Base-by-base conservation (phyloP, 2,329 filamentous ascomycete genomes). In the Exophiala bonariae region DNA sequence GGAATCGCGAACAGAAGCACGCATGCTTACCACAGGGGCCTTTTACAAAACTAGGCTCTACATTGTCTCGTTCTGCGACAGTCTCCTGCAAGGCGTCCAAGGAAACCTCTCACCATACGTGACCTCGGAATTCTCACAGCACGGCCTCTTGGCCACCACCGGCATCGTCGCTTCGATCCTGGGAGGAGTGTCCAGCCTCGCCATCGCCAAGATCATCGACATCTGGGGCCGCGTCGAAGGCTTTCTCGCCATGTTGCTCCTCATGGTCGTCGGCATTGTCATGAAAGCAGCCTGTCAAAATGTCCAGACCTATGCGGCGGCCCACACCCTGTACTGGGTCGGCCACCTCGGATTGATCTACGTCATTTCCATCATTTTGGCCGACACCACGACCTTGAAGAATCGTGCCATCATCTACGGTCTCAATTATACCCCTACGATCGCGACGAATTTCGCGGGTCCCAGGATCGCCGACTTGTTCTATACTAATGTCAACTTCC, bases 141-240 rank as follows among this genome's bases (percentile, higher is more conserved):
- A 81, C 55, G 78, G 77, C 1, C 65, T 81, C 41, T 70, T 75
- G 1, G 68, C 77, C 1, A 72, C 76, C 6, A 78, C 77, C 8
- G 61, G 62, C 33, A 74, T 83, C 50, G 69, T 84, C 36, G 67
- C 78, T n/a, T 72, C 63, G 50, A 65, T 82, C 31, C 75, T 84
- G 34, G 74, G 73, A 16, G 81, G 78, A 26, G 66, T 82, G 17
- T 67, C 73, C 48, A 80, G 79, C 59, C 69, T 85, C 10, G 75
- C 80, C 1, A 68, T 80, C 19, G 80, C 81, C 41, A 85, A 83
- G 63, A 67, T 83, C n/a, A 68, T 85, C 47, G 78, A 85, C 64
- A 69, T 81, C 41, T 84, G 77, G 74, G 82, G 80, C 19, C 78
- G 82, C 14, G 70, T 78, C 1, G 71, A 81, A 56, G 80, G 77